Evolutionary conservation across 306 rosid species (phyloP).

Genomic region (Luffa acutangula): DNA sequence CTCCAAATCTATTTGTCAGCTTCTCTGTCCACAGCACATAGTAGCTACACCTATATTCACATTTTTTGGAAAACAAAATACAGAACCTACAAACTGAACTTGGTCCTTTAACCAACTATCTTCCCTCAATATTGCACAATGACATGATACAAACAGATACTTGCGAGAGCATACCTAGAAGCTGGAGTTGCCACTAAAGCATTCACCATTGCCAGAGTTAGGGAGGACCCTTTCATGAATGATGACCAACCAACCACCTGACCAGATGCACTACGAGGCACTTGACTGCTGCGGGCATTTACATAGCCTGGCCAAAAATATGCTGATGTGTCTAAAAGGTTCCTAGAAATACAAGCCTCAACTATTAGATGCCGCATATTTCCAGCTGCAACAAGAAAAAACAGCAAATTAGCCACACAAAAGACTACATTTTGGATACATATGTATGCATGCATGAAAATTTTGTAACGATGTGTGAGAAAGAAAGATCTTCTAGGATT

Average conservation of each 20-base stretch:
- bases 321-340: conserved; percentile 68
- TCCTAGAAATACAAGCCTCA: conserved; percentile 84
- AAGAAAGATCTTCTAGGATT: neutral
- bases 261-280: conserved; percentile 43
- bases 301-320: conserved; percentile 93
- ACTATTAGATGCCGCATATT: conserved; percentile 85
- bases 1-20: neutral
- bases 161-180: conserved; percentile 56
- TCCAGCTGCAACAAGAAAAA: conserved; percentile 51
- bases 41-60: neutral
- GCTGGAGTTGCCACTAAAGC: conserved; percentile 77
- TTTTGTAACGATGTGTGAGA: neutral
- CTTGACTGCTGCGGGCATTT: conserved; percentile 42
- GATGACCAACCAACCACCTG: conserved; percentile 71
- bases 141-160: conserved; percentile 13
- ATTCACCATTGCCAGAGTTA: conserved; percentile 52
- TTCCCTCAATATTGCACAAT: neutral
- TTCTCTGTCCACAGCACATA: neutral
- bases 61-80: neutral
- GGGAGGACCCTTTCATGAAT: conserved; percentile 66
- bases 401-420: conserved; percentile 12
- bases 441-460: neutral
- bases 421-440: neutral
- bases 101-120: neutral
- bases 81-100: neutral